phyloP scores from a whole-genome alignment of 2,329 filamentous ascomycete genomes.

The Drechmeria coniospora region DNA sequence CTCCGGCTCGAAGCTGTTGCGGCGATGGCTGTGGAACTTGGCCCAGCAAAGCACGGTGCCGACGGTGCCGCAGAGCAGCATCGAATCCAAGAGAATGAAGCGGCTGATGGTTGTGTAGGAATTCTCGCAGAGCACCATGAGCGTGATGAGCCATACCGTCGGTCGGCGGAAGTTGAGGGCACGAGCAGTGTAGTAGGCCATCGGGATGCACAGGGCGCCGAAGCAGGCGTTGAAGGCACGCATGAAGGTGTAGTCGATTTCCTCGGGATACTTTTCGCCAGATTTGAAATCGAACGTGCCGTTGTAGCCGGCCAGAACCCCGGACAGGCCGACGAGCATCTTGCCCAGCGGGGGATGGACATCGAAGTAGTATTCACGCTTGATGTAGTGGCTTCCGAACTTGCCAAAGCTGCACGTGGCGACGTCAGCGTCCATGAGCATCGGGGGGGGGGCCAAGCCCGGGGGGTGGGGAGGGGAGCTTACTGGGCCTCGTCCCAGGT shows the following conservation, averaged over 20 bases:
- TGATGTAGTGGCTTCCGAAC: conserved; percentile 97
- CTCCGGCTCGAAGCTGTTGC: conserved; percentile 72
- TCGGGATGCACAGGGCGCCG: conserved; percentile 77
- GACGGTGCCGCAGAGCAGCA: conserved; percentile 98
- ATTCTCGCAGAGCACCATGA: conserved; percentile 98
- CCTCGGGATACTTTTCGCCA: conserved; percentile 82
- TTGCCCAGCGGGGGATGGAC: conserved; percentile 93
- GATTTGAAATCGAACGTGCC: conserved; percentile 99
- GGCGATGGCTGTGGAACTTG: conserved; percentile 81
- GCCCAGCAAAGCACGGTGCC: conserved; percentile 95
- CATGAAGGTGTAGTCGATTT: conserved; percentile 97
- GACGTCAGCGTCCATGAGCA: conserved; percentile 6
- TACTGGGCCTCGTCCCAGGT: conserved; percentile 55
- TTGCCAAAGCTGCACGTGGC: conserved; percentile 58
- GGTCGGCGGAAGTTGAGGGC: conserved; percentile 77
- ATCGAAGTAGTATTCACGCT: conserved; percentile 94
- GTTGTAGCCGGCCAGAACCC: conserved; percentile 94
- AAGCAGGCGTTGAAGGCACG: conserved; percentile 93
- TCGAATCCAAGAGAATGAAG: conserved; percentile 95
- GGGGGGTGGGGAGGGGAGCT: conserved; percentile 12
- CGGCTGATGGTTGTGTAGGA: conserved; percentile 98
- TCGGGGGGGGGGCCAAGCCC: conserved; percentile 13
- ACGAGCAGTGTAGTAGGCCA: conserved; percentile 89
- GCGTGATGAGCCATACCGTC: conserved; percentile 83
- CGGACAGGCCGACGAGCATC: conserved; percentile 93